Evolutionary conservation across 345 rosid species (phyloP).

Genomic region (Punica granatum): DNA sequence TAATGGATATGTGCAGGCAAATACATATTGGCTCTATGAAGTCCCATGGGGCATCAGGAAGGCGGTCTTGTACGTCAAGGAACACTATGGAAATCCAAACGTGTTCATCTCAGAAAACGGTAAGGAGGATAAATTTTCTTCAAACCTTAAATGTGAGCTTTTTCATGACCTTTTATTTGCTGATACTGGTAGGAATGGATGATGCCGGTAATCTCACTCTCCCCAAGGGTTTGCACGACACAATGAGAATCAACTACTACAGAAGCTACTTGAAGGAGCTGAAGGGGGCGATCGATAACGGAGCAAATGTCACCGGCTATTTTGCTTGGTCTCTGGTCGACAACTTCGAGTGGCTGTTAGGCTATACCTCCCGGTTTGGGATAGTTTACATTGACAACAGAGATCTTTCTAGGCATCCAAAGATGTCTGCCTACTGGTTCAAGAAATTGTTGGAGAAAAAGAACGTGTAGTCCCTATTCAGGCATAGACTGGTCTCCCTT

Average conservation of each 20-base stretch:
- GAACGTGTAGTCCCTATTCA: not conserved
- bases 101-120: conserved; percentile 53
- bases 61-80: conserved; percentile 42
- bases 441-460: conserved; percentile 24
- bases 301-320: conserved; percentile 55
- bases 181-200: conserved; percentile 42
- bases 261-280: conserved; percentile 35
- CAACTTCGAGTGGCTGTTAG: conserved; percentile 56
- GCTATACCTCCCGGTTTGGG: conserved; percentile 54
- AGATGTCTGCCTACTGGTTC: conserved; percentile 66
- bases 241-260: conserved; percentile 33
- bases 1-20: conserved; percentile 28
- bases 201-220: conserved; percentile 36
- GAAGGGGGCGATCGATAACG: conserved; percentile 46
- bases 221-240: conserved; percentile 31
- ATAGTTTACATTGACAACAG: conserved; percentile 36
- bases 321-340: conserved; percentile 64
- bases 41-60: conserved; percentile 70
- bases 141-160: not conserved
- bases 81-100: conserved; percentile 35
- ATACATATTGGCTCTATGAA: conserved; percentile 51
- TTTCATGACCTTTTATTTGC: not conserved
- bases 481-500: not conserved
- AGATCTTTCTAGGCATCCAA: conserved; percentile 43
- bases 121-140: conserved; percentile 10